Base-by-base conservation (phyloP, 768 basidiomycete species). In the Tricholoma furcatifolium region DNA sequence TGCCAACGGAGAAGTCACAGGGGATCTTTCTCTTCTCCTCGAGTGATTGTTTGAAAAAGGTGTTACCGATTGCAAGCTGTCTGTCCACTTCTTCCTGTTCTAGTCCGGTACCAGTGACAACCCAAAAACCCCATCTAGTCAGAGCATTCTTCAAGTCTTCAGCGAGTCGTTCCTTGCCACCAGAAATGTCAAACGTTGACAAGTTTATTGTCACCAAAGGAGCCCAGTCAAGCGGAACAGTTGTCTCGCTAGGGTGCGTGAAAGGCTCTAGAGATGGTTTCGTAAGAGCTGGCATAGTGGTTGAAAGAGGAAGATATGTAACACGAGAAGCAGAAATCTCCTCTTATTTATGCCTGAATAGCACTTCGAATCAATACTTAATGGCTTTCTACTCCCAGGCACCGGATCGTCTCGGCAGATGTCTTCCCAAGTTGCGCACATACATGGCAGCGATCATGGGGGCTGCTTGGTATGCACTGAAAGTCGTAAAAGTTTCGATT, bases 41-140 rank as follows among this genome's bases (percentile, higher is more conserved):
- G 7, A 73, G 45, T n/a, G 70, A 62, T 10, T 62, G 56, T 15
- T 69, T 60, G 57, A 67, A 72, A 57, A 72, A 73, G 4, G 69
- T 65, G 40, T 72, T 63, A 21, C 67, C 73, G 21, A 74, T 67
- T 7, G 68, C 63, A 27, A 70, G 61, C 56, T 73, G 72, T 17
- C 66, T 61, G 35, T 64, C 54, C 0, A 66, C 66, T 60, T 75
- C 65, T 4, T 72, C 71, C 48, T 75, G 70, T 18, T 59, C 46
- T 50, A 78, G 70, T 15, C 74, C 74, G 40, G 67, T 65, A 43
- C 68, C 68, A 48, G 70, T 63, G 27, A 76, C 69, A 18, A 72
- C 72, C 61, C 76, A 71, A 58, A 78, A 78, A 5, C 77, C 74
- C 42, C 68, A 65, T 6, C 64, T 70, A 44, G 67, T 65, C 43